A percentile compares a stretch with the other conserved stretches of the same genome.
Conservation (phyloP, 2,329 filamentous ascomycete species). For the Cadophora sp. region DNA sequence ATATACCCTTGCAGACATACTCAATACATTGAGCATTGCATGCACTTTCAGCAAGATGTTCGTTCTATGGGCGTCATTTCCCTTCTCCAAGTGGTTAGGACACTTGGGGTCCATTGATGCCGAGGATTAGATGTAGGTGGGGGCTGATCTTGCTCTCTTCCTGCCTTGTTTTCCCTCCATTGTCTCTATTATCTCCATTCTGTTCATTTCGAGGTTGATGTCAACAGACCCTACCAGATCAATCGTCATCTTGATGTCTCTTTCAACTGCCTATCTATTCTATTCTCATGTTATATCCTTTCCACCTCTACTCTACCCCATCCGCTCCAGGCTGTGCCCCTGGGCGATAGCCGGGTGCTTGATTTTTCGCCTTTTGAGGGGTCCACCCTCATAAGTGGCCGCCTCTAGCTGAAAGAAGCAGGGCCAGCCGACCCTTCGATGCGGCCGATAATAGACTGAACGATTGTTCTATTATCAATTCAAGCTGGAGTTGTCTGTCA, state of each 20-base stretch:
- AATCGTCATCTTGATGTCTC: neutral
- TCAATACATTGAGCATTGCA: conserved; percentile 26
- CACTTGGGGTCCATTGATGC: neutral
- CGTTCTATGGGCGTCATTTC: neutral
- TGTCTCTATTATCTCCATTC: neutral
- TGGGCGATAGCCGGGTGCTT: neutral
- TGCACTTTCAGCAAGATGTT: conserved; percentile 9
- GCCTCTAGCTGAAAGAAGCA: conserved; percentile 11
- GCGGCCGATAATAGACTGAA: neutral
- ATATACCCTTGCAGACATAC: conserved; percentile 27
- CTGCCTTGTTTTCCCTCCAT: neutral
- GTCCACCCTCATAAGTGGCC: conserved; percentile 6
- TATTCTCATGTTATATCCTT: neutral
- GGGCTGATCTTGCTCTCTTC: neutral
- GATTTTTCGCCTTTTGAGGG: conserved; percentile 12
- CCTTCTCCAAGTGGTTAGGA: neutral
- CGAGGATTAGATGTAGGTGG: neutral
- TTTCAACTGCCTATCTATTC: neutral
- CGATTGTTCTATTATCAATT: neutral
- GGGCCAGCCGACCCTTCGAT: conserved; percentile 13
- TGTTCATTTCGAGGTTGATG: neutral
- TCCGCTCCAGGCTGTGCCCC: neutral
- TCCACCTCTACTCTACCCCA: neutral
- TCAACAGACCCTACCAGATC: neutral
- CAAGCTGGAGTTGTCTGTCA: neutral